A percentile compares a stretch with the other conserved stretches of the same genome.
phyloP scores from a whole-genome alignment of 2,329 filamentous ascomycete genomes.

The Venturia pyrina region DNA sequence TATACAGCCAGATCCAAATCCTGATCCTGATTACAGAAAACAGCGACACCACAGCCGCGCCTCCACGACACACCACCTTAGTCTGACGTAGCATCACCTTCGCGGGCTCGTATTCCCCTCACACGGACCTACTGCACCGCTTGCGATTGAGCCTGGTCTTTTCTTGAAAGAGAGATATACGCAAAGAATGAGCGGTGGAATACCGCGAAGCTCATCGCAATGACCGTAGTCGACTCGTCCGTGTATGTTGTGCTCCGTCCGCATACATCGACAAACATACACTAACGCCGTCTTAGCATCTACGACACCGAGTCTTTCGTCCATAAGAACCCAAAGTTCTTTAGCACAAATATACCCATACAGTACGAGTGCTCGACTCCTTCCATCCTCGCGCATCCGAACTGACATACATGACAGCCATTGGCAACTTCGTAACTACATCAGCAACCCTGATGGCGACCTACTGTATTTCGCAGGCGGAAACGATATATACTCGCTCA shows the following conservation, averaged over 20 bases:
- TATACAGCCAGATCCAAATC: not conserved
- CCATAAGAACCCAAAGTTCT: conserved; percentile 35
- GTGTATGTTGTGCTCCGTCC: not conserved
- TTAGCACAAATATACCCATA: conserved; percentile 38
- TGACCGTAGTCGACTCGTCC: conserved; percentile 7
- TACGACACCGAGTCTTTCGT: conserved; percentile 37
- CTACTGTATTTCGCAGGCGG: conserved; percentile 78
- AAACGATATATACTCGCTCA: conserved; percentile 46
- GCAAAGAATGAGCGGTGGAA: conserved; percentile 5
- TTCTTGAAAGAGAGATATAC: not conserved
- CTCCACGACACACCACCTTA: not conserved
- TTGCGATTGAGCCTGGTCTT: not conserved
- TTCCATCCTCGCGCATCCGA: not conserved
- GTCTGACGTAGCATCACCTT: not conserved
- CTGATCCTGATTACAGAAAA: not conserved
- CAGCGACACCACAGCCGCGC: not conserved
- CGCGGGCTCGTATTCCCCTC: not conserved
- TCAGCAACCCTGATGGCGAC: conserved; percentile 68
- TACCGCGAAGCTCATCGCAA: not conserved
- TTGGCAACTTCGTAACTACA: conserved; percentile 82
- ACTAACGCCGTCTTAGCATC: conserved; percentile 23
- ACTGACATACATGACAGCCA: conserved; percentile 43
- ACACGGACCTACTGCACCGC: not conserved
- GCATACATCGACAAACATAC: not conserved
- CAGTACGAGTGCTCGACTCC: conserved; percentile 25